Base-by-base conservation (phyloP, 768 basidiomycete genomes). In the Mycena leptocephala region DNA sequence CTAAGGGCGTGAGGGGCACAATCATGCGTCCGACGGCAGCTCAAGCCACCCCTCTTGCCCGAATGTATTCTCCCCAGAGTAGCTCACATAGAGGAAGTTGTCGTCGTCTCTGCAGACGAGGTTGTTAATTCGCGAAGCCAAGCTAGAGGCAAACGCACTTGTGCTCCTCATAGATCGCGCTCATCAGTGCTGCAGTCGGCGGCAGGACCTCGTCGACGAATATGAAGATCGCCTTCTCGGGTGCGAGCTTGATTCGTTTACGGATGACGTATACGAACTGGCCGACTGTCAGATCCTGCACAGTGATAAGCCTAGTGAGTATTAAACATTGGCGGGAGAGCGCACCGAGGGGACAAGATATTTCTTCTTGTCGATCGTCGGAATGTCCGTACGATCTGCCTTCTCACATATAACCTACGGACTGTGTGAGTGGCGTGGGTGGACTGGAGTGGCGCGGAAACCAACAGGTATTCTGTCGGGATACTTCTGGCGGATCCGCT, bases 341-440 rank as follows among this genome's bases (percentile, higher is more conserved):
- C 95, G 81, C 82, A 98, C 98, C 70, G 97, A 97, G 55, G 98
- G 98, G 13, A 99, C 98, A 67, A 99, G 90, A 81, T 99, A 99
- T 90, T 99, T 99, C 97, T 99, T 99, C 95, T 99, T 99, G 91
- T 99, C 98, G 84, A 99, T 99, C 33, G 97, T 97, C 0, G 97
- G 96, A 85, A 99, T 99, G 88, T 99, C 98, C 70, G 97, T 97
- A 82, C 95, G 92, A 89, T 99, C 97, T 63, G 97, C 97, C 89
- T 98, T 99, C 92, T 99, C 98, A 87, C 98, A 99, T 87, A 99
- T 99, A 72, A 99, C 98, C 97, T 99, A 79, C 48, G 76, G 62
- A 72, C 73, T 80, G 77, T 75, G 65, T 77, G 65, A 76, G 51
- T 55, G 75, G 51, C 75, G 74, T 41, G 62, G 28, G 35, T 5